These are phyloP conservation scores for Scenedesmus sp. DNA, from an alignment of 163 green algal species.

Conservation along the genomic window DNA sequence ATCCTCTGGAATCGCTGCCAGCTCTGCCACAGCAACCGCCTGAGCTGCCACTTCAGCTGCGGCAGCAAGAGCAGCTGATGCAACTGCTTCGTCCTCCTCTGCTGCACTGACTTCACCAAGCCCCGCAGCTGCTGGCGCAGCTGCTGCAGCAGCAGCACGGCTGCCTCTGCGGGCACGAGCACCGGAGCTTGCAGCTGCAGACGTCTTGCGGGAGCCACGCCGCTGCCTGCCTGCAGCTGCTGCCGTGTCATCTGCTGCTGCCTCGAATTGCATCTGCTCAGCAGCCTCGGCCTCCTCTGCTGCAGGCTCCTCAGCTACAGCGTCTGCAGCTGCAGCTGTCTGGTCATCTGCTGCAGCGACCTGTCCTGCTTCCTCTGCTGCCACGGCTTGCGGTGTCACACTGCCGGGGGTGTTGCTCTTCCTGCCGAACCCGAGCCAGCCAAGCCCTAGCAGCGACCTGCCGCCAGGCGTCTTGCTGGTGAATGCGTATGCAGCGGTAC, in stretches of 20 bases:
- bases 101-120: background rate
- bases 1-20: conserved; percentile 29
- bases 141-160: background rate
- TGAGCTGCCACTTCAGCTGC: background rate
- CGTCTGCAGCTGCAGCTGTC: background rate
- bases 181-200: background rate
- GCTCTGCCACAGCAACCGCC: background rate
- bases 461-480: conserved; percentile 44
- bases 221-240: background rate
- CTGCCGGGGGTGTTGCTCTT: conserved; percentile 5
- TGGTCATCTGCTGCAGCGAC: background rate
- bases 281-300: background rate
- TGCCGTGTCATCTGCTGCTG: background rate
- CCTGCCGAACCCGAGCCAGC: conserved; percentile 42
- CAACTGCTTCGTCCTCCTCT: background rate
- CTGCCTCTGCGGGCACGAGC: background rate
- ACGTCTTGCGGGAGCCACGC: background rate
- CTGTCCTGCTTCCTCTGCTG: background rate
- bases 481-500: background rate
- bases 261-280: background rate
- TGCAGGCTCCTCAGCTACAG: background rate
- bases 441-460: conserved; percentile 32
- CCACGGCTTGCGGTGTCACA: background rate
- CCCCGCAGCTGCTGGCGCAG: background rate
- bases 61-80: background rate